Evolutionary conservation across 2,329 filamentous ascomycete genomes (phyloP).

Genomic region (Trichophyton benhamiae): DNA sequence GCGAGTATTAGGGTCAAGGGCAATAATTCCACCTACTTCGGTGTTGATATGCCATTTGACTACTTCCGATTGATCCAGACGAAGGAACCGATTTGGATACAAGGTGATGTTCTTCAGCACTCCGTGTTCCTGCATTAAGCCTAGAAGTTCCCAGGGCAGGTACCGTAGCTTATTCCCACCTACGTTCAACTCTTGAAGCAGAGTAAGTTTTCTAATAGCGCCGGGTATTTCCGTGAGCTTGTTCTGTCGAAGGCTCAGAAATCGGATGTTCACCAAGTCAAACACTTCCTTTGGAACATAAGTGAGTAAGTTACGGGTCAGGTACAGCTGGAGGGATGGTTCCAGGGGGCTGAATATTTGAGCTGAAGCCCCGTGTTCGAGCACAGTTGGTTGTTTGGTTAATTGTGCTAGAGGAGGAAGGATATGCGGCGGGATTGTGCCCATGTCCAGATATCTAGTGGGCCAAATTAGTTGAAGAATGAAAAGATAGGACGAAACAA

Average conservation of each 20-base stretch:
- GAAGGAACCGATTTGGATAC: conserved; percentile 30
- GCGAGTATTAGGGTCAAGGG: background rate
- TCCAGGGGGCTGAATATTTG: conserved; percentile 29
- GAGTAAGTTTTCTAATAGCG: conserved; percentile 30
- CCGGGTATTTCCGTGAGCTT: conserved; percentile 31
- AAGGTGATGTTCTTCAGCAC: conserved; percentile 28
- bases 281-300: conserved; percentile 31
- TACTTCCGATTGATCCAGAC: conserved; percentile 15
- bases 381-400: conserved; percentile 25
- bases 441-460: conserved; percentile 23
- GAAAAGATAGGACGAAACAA: background rate
- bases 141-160: conserved; percentile 36
- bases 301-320: conserved; percentile 32
- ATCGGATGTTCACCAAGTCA: conserved; percentile 29
- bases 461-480: background rate
- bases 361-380: conserved; percentile 19
- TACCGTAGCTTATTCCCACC: conserved; percentile 32
- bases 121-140: conserved; percentile 25
- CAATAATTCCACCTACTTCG: conserved; percentile 8
- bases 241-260: conserved; percentile 37
- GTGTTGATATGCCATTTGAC: conserved; percentile 22
- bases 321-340: conserved; percentile 33
- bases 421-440: conserved; percentile 22
- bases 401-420: conserved; percentile 29
- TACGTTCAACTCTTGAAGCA: conserved; percentile 35